Evolutionary conservation across 495 filamentous ascomycete genomes (phyloP), one percentile per base, ranked within the genome.

Genomic region (Penicillium verhagenii): DNA sequence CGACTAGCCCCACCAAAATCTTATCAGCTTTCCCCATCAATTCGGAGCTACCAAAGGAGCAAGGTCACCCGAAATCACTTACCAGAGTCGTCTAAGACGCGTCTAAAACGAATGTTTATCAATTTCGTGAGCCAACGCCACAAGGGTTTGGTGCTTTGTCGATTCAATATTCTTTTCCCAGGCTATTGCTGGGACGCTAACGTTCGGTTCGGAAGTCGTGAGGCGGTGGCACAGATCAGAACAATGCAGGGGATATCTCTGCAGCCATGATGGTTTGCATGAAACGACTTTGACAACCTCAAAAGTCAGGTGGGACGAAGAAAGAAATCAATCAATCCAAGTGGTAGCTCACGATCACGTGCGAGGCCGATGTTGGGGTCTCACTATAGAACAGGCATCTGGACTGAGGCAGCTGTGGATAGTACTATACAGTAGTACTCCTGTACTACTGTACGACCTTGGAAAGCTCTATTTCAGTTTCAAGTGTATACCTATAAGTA

Each of bases 171-270:
- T 7, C 18, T 58, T 16, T 35, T n/a, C n/a, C n/a, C 10, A 35
- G 16, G 3, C 19, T 2, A 49, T 37, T n/a, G 52, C 58, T 60
- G 65, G 56, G 67, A 25, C 33, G 10, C 20, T 21, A 45, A 14
- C 18, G 37, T 58, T 57, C 58, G 58, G 58, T 62, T 71, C 61
- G 64, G 60, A 13, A 13, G 64, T 66, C 53, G 64, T 67, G 70
- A 65, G 60, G 63, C 63, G 61, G 70, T 70, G 58, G 44, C 51
- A 39, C 20, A 47, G 40, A 45, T 50, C 47, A 47, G 47, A 25
- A 45, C 2, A n/a, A 16, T n/a, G 23, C 42, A 25, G 42, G 23
- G 21, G 3, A 7, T 10, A n/a, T 13, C 13, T n/a, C 42, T 16
- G 42, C 42, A 45, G 13, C 14, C 23, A 26, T 14, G 13, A 45